Base-by-base conservation (phyloP, 1,284 basidiomycete species). In the Golubevia sp. region DNA sequence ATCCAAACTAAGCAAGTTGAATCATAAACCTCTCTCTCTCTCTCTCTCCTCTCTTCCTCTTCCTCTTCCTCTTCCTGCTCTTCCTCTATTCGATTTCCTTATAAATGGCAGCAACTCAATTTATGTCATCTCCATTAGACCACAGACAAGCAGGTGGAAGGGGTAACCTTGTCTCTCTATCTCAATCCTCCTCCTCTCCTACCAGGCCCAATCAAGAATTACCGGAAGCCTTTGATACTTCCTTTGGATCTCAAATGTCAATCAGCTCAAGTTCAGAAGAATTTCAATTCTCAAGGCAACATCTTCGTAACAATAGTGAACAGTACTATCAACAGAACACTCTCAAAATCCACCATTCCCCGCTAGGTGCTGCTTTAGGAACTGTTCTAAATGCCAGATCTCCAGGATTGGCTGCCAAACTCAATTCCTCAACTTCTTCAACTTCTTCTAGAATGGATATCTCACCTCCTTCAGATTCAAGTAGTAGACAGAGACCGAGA, bases 211-310 rank as follows among this genome's bases (percentile, higher is more conserved):
- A 7, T 73, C 74, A n/a, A 71, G 54, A 58, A 67, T 61, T 50
- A 48, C 55, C 7, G 24, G 20, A 50, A 59, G 73, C 76, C 59
- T 67, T 79, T 57, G 76, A 79, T 68, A 71, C 67, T 27, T 80
- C 77, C 2, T 82, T 82, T 27, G 78, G 78, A 60, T 79, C 76
- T n/a, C 77, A 75, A 44, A 80, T 82, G 79, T 80, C 77, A 49
- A 70, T 82, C 50, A 74, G 74, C 5, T 71, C 71, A 20, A 80
- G 76, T 3, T 58, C 77, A 21, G 79, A 82, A 23, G 70, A 68
- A 15, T 55, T 64, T 62, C 21, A 56, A 2, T 55, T 70, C 11
- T 64, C 57, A 23, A 26, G 56, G 54, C 23, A n/a, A 20, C 57
- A 56, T 20, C 52, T 53, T 69, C 27, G 62, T 67, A 56, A 61